Evolutionary conservation across 805 yeast genomes (phyloP).

Genomic region (Suhomyces faveliae): DNA sequence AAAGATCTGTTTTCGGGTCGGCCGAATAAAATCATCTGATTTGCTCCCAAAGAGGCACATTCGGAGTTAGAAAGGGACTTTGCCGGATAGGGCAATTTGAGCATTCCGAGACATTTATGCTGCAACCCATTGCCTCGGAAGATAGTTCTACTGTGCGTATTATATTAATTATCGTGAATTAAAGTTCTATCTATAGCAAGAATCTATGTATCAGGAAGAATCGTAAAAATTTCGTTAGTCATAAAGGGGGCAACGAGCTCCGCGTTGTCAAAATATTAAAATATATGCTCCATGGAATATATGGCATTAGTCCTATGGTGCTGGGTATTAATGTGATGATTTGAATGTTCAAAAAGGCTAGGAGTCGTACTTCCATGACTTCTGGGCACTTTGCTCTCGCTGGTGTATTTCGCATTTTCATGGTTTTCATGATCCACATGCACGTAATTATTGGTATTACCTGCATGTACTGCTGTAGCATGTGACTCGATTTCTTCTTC

Average conservation of each 20-base stretch:
- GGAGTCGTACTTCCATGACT: not conserved
- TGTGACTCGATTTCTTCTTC: constrained; percentile 14
- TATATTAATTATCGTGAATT: not conserved
- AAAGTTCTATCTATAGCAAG: not conserved
- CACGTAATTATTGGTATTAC: not conserved
- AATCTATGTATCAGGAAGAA: not conserved
- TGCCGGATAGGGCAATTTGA: not conserved
- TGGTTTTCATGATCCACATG: constrained; percentile 5
- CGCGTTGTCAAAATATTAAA: constrained; percentile 14
- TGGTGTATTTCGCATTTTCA: not conserved
- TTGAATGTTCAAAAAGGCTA: constrained; percentile 3
- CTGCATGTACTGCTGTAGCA: not conserved
- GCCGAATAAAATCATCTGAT: not conserved
- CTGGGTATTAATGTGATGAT: constrained; percentile 9
- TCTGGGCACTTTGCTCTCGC: not conserved
- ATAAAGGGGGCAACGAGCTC: not conserved
- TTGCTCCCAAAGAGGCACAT: not conserved
- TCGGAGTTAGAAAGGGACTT: not conserved
- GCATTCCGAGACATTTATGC: not conserved
- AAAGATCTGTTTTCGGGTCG: not conserved
- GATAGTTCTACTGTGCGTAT: not conserved
- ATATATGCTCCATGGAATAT: constrained; percentile 40
- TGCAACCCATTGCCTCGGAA: not conserved
- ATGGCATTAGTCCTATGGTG: constrained; percentile 32
- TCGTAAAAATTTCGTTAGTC: not conserved